Base-by-base conservation (phyloP, 31 red algal species). In the Bonnemaisonia californica region DNA sequence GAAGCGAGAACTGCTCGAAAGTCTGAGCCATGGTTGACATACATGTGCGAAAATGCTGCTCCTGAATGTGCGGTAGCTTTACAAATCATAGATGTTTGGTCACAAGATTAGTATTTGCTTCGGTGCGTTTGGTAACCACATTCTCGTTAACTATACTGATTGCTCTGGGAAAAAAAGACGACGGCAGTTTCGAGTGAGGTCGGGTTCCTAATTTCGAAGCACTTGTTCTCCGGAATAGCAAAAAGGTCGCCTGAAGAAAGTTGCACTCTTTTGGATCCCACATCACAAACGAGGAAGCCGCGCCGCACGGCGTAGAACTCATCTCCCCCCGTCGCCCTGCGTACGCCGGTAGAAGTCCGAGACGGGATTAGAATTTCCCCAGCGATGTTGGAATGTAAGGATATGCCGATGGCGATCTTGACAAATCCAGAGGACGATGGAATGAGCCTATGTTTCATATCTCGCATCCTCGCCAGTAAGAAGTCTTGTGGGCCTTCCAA, bases 1-100 rank as follows among this genome's bases (percentile, higher is more conserved):
- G 35, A 89, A 80, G 58, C 64, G 76, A 51, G 85, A 89, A 39
- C 41, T 89, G 36, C 76, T 89, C 18, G 76, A 67, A 73, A 56
- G 57, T 34, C 69, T 86, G 57, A 54, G 68, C 22, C 56, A 47
- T 54, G 58, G 54, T 23, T 29, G 5, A 23, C 30, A 28, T 28
- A 56, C 30, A 51, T 45, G n/a, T 33, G 38, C 19, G 22, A 35
- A 70, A 70, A 39, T 11, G 37, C 22, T 41, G 22, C 23, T n/a
- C 30, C 33, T 41, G 30, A 39, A 9, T 70, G 7, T 33, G 4
- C 51, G 21, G 13, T 55, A 55, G 13, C 21, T 21, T 55, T 55
- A 18, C 51, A 18, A 55, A 55, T 55, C 51, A 55, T 13, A 33
- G 60, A 31, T 7, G 23, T 7, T 64, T 64, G 23, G 35, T 5